Conservation (phyloP, 2,329 filamentous ascomycete species). For the Hypoxylon sp. region DNA sequence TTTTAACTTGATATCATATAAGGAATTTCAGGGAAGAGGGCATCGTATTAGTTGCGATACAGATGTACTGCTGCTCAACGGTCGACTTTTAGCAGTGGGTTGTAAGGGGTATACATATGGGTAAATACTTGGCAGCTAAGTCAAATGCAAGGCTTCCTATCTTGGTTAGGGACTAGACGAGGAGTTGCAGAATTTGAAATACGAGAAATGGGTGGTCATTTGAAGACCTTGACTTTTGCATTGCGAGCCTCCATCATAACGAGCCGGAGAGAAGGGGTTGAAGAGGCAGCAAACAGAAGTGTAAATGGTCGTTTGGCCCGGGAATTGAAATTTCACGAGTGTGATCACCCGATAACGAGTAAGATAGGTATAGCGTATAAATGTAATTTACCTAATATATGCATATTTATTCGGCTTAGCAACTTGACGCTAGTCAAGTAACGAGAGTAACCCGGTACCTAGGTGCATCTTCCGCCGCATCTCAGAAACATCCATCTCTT, state of each 20-base stretch:
- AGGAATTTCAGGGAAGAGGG: neutral
- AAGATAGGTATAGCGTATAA: conserved; percentile 6
- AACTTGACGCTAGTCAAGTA: conserved; percentile 23
- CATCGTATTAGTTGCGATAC: conserved; percentile 1
- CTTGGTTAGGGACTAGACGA: conserved; percentile 19
- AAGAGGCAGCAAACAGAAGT: neutral
- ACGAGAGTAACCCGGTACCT: neutral
- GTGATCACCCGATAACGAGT: neutral
- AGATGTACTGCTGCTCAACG: neutral
- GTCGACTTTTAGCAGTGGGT: neutral
- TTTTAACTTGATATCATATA: neutral
- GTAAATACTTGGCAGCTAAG: conserved; percentile 17
- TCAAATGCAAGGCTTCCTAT: conserved; percentile 33
- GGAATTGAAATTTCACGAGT: conserved; percentile 4
- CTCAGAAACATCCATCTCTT: conserved; percentile 2
- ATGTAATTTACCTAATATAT: conserved; percentile 3
- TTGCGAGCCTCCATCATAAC: neutral
- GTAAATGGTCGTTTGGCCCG: neutral
- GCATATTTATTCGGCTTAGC: neutral
- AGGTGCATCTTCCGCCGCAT: neutral
- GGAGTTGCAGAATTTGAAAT: conserved; percentile 1
- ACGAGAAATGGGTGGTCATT: conserved; percentile 2
- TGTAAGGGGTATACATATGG: neutral
- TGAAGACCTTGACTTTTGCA: neutral
- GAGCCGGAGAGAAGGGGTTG: neutral